A percentile compares a stretch with the other conserved stretches of the same genome.
Evolutionary conservation across 2,329 filamentous ascomycete species (phyloP).

Genomic region (Capronia epimyces): DNA sequence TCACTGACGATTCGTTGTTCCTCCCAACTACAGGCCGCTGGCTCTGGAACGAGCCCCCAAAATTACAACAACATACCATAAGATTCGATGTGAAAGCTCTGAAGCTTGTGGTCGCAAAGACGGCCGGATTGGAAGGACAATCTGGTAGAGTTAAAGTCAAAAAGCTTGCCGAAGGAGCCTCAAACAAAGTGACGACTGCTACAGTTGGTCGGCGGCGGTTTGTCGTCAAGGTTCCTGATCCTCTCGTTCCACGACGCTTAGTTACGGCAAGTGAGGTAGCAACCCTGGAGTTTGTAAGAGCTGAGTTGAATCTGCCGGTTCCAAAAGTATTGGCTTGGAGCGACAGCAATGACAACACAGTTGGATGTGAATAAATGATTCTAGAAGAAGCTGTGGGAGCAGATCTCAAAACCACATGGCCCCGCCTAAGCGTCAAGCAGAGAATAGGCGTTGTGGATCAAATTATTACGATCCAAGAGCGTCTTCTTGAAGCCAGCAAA

Average conservation of each 20-base stretch:
- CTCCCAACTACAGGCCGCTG: too few relatives aligned
- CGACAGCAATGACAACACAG: conserved; percentile 34
- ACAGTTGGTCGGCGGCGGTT: conserved; percentile 25
- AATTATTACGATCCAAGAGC: too few relatives aligned
- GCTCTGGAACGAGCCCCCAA: too few relatives aligned
- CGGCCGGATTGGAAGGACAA: too few relatives aligned
- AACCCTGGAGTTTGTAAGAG: conserved; percentile 35
- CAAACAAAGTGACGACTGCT: conserved; percentile 28
- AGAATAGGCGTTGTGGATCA: too few relatives aligned
- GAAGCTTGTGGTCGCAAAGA: too few relatives aligned
- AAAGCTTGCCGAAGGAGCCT: too few relatives aligned
- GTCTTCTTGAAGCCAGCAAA: too few relatives aligned
- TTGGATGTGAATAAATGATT: conserved; percentile 39
- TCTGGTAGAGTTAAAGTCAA: too few relatives aligned
- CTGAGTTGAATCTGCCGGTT: conserved; percentile 33
- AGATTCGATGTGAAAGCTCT: too few relatives aligned
- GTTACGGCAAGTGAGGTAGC: conserved; percentile 38
- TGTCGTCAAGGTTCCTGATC: conserved; percentile 25
- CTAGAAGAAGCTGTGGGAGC: conserved; percentile 36
- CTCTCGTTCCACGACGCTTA: conserved; percentile 5
- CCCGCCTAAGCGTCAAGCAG: conserved; percentile 1
- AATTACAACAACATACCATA: too few relatives aligned
- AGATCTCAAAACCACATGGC: conserved; percentile 35
- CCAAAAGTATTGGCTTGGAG: conserved; percentile 37
- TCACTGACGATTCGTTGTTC: too few relatives aligned